Evolutionary conservation across 1,284 basidiomycete species (phyloP), one percentile per base, ranked within the genome.

Genomic region (Bjerkandera adusta): DNA sequence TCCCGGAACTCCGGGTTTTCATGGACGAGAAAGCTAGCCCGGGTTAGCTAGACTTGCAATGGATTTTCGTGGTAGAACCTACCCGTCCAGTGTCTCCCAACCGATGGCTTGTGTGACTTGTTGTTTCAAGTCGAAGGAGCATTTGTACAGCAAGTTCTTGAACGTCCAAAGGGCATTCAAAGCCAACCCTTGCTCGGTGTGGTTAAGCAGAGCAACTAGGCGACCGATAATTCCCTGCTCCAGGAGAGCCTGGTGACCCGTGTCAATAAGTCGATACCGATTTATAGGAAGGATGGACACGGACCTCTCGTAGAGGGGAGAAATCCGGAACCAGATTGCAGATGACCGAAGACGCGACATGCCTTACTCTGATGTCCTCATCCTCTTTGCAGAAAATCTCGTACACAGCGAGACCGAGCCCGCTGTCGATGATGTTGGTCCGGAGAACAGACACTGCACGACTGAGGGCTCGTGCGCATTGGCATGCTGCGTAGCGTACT

Each of bases 261-360:
- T 13, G 16, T 27, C 13, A 44, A 34, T 13, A 27, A 43, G 26
- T 43, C 51, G 50, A 27, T 42, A 52, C 21, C n/a, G 5, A 16
- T 20, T 5, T 7, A 33, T 15, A 18, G 21, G 22, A 8, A 15
- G 24, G 22, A 12, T 15, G 18, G 4, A 43, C 2, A 72, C 83
- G 57, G 52, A 89, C 88, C 45, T 71, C 65, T 49, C 83, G 73
- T 54, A 95, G 63, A 4, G 93, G 92, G 12, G 90, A 92, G 62
- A 91, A 93, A 49, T 94, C 89, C 46, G 83, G 85, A 3, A 95
- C 77, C 24, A 95, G 72, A 62, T 96, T 97, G 62, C 89, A 92
- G 3, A 95, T 75, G 1, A 84, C 85, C 1, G 81, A 76, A 0
- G 89, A 69, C 0, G 90, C 89, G 1, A 87, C 87, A 29, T 76